Conservation (phyloP, 306 rosid genomes). For the Dalbergia oliveri region DNA sequence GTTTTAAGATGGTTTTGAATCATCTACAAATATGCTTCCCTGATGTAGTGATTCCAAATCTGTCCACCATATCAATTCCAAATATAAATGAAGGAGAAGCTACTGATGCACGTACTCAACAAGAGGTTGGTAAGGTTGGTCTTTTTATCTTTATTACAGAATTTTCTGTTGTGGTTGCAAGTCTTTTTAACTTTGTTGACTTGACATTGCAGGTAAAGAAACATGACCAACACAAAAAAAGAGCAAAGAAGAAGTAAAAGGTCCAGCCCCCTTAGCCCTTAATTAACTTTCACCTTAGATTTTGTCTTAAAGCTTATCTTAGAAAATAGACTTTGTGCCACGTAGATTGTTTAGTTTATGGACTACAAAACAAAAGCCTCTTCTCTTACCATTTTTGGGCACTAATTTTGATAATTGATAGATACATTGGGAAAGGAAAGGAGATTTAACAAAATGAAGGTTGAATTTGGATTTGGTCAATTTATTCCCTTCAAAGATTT, state of each 20-base stretch:
- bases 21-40: not conserved
- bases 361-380: not conserved
- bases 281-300: too few species aligned
- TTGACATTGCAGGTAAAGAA: constrained; percentile 67
- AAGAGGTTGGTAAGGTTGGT: too few species aligned
- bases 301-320: not conserved
- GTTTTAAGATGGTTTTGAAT: not conserved
- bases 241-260: constrained; percentile 72
- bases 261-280: constrained; percentile 33
- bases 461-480: constrained; percentile 66
- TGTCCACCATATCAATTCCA: too few species aligned
- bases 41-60: not conserved
- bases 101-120: too few species aligned
- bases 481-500: constrained; percentile 59
- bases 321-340: not conserved
- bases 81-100: not conserved
- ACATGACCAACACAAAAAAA: constrained; percentile 60
- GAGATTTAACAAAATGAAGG: constrained; percentile 61
- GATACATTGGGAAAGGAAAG: constrained; percentile 49
- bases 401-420: constrained; percentile 49
- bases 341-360: not conserved
- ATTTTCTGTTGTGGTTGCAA: too few species aligned
- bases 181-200: constrained; percentile 1
- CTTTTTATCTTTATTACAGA: too few species aligned
- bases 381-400: constrained; percentile 8